Evolutionary conservation across 1,284 basidiomycete genomes (phyloP).

Genomic region (Phenoliferia sp.): DNA sequence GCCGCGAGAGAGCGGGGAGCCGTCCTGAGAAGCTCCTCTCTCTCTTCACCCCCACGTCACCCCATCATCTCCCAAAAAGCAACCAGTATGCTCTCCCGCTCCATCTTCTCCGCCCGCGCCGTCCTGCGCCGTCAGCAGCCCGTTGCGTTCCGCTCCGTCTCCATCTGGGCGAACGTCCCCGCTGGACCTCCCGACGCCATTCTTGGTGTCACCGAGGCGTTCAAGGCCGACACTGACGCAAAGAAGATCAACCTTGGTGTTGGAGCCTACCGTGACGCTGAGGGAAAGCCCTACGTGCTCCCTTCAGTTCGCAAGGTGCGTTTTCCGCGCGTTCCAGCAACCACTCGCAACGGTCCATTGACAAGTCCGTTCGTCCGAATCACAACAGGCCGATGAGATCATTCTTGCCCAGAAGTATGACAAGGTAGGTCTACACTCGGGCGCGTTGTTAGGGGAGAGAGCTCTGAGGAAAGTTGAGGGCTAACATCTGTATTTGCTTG

Average conservation of each 20-base stretch:
- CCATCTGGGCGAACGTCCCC: conserved; percentile 76
- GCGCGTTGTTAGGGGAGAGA: neutral
- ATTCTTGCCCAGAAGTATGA: conserved; percentile 67
- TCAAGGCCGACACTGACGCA: conserved; percentile 85
- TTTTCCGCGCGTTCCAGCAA: neutral
- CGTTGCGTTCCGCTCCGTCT: conserved; percentile 44
- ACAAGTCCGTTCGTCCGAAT: neutral
- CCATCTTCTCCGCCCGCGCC: conserved; percentile 15
- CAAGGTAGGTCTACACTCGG: conserved; percentile 49
- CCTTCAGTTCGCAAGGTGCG: conserved; percentile 62
- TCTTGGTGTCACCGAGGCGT: conserved; percentile 81
- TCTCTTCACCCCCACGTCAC: neutral
- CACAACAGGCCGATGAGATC: conserved; percentile 67
- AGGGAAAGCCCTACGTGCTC: conserved; percentile 93
- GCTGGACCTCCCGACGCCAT: conserved; percentile 76
- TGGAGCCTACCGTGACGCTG: conserved; percentile 76
- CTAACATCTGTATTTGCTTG: no score
- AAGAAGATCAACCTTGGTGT: conserved; percentile 95
- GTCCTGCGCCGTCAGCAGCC: neutral
- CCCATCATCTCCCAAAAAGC: neutral
- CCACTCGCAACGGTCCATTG: neutral
- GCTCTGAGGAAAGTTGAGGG: neutral
- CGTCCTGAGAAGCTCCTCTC: neutral
- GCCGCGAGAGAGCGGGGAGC: neutral
- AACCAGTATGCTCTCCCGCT: conserved; percentile 18